Base-by-base conservation (phyloP, 2,329 filamentous ascomycete genomes). In the Monosporascus cannonballus region DNA sequence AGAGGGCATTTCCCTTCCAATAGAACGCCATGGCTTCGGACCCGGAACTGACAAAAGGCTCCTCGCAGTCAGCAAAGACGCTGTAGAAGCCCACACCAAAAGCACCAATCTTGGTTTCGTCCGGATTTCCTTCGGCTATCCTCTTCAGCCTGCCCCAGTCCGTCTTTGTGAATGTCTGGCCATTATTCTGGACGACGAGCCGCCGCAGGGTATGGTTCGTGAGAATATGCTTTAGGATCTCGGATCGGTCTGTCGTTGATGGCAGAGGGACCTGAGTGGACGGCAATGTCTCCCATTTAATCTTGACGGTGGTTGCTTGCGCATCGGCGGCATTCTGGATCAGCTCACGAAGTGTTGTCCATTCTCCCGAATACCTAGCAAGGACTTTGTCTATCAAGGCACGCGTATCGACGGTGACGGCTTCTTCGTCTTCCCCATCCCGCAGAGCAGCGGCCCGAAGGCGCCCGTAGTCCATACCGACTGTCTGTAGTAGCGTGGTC, bases 51-150 rank as follows among this genome's bases (percentile, higher is more conserved):
- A 99, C 89, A 66, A 99, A 97, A 0, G 94, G 94, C 62, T 96
- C 91, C 71, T 99, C 95, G 68, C 93, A 99, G 68, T 99, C 94
- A 56, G 94, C 90, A 69, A 99, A 99, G 39, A 97, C 93, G 68
- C 90, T 96, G 77, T 99, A 99, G 74, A 99, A 99, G 2, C 94
- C 94, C 34, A 99, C 94, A 60, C 94, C 94, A 68, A 99, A 99
- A 3, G 94, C 95, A 51, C 94, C 94, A 63, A 99, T 99, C 76
- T 99, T 99, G 47, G 92, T 97, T 73, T 99, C 94, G 69, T 99
- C 94, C 0, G 94, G 94, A 66, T 99, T 99, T 47, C 94, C 95
- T 69, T 99, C 94, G n/a, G 94, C 95, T 57, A 99, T 99, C 56
- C 93, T 85, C 76, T 97, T 97, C 59, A 99, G 69, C 51, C 94